Percentiles rank a stretch among this genome's conserved stretches.
These are phyloP conservation scores for Pythium brachiatum DNA, from an alignment of 352 stramenopile genomes.

Conservation along the genomic window DNA sequence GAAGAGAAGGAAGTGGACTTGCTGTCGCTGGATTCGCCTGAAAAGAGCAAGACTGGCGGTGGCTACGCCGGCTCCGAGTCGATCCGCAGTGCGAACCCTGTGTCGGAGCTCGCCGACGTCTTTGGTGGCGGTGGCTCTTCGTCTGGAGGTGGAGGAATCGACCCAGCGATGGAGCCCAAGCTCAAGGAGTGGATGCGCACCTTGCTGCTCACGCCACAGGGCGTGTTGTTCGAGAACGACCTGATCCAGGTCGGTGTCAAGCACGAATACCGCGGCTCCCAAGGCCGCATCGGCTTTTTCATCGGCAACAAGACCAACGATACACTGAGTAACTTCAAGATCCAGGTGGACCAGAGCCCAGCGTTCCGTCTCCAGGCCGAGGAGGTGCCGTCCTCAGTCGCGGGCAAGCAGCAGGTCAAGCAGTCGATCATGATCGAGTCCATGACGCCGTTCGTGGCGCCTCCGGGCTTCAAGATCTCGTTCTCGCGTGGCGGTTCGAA, in stretches of 20 bases:
- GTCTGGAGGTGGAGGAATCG: conserved; percentile 29
- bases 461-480: conserved; percentile 84
- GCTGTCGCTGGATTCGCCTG: conserved; percentile 44
- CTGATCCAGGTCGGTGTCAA: conserved; percentile 94
- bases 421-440: conserved; percentile 92
- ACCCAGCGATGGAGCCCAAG: conserved; percentile 44
- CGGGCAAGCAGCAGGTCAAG: conserved; percentile 90
- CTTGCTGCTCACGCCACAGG: conserved; percentile 88
- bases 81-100: conserved; percentile 50
- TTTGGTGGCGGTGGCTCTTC: conserved; percentile 34
- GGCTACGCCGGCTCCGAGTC: conserved; percentile 27
- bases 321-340: conserved; percentile 80
- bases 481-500: conserved; percentile 70
- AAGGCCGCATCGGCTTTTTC: conserved; percentile 94
- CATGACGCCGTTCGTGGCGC: conserved; percentile 89
- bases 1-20: conserved; percentile 39
- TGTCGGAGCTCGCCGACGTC: conserved; percentile 52
- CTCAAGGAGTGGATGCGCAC: conserved; percentile 77
- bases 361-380: conserved; percentile 68
- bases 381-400: conserved; percentile 67
- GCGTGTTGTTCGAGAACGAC: conserved; percentile 91
- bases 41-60: conserved; percentile 22
- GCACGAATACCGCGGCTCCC: conserved; percentile 93
- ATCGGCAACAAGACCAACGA: conserved; percentile 92
- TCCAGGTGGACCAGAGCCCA: conserved; percentile 49